A percentile compares a stretch with the other conserved stretches of the same genome.
These are phyloP conservation scores for Camellia japonica DNA, from an alignment of 148 eudicot genomes.

Conservation along the genomic window DNA sequence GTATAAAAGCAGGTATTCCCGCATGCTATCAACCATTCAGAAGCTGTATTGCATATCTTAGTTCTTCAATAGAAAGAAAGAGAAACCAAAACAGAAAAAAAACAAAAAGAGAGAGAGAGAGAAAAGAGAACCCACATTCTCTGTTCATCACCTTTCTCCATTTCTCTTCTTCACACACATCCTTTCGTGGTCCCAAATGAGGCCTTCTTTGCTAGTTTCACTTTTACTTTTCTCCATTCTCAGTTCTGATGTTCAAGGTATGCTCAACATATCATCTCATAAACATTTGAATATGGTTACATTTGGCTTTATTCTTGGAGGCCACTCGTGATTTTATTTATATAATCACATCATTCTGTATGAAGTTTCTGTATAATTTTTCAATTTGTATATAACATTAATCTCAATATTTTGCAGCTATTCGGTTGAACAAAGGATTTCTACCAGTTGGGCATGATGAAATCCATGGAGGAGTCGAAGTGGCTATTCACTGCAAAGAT, in stretches of 20 bases:
- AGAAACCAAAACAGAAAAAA: too few species aligned
- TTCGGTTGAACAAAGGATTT: slow-evolving; percentile 18
- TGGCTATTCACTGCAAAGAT: slow-evolving; percentile 20
- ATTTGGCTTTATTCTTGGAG: too few species aligned
- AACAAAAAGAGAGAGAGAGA: too few species aligned
- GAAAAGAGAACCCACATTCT: neutral
- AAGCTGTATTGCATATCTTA: too few species aligned
- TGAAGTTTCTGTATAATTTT: too few species aligned
- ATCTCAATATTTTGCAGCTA: slow-evolving; percentile 19
- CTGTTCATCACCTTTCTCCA: neutral
- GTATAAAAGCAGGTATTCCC: too few species aligned
- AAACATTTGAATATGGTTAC: neutral
- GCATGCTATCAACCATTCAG: too few species aligned
- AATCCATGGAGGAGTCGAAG: slow-evolving; percentile 12
- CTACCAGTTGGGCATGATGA: slow-evolving; percentile 12
- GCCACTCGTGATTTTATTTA: too few species aligned
- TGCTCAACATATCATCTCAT: neutral
- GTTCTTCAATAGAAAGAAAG: too few species aligned
- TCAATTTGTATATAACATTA: neutral
- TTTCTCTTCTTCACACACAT: neutral
- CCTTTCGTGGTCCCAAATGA: slow-evolving; percentile 24
- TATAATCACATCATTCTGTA: too few species aligned
- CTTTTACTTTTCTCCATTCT: slow-evolving; percentile 33
- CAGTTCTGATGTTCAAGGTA: slow-evolving; percentile 43
- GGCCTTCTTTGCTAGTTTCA: slow-evolving; percentile 26